A percentile compares a stretch with the other conserved stretches of the same genome.
These are phyloP conservation scores for Beta macrorhiza DNA, from an alignment of 179 eudicot species.

Conservation along the genomic window DNA sequence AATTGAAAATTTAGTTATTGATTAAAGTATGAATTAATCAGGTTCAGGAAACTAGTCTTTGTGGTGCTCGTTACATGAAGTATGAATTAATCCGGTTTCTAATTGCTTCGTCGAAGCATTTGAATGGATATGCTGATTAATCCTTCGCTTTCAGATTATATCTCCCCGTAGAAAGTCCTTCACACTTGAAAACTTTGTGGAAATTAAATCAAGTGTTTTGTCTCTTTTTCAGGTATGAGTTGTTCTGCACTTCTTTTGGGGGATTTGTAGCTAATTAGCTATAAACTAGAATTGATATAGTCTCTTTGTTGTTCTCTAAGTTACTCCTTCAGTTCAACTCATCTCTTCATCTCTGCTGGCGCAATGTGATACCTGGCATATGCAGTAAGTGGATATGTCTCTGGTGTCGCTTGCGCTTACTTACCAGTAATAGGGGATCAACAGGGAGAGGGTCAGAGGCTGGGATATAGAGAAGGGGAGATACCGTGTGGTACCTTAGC, in stretches of 20 bases:
- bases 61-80: no score
- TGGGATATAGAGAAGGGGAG: not conserved
- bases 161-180: constrained; percentile 71
- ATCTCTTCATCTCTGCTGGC: not conserved
- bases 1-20: no score
- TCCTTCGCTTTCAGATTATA: constrained; percentile 57
- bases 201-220: constrained; percentile 42
- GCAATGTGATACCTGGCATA: not conserved
- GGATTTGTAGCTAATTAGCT: not conserved
- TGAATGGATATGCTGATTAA: not conserved
- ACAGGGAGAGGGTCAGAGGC: not conserved
- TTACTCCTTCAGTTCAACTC: not conserved
- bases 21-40: no score
- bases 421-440: not conserved
- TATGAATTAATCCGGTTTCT: no score
- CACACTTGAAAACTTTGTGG: constrained; percentile 44
- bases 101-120: no score
- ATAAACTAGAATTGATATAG: not conserved
- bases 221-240: constrained; percentile 31
- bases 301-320: not conserved
- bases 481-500: no score
- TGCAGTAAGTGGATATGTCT: not conserved
- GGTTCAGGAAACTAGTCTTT: no score
- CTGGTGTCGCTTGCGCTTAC: not conserved
- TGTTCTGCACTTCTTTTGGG: not conserved